These are phyloP conservation scores for Taphrina deformans DNA, from an alignment of 1,139 yeast genomes.

Conservation along the genomic window DNA sequence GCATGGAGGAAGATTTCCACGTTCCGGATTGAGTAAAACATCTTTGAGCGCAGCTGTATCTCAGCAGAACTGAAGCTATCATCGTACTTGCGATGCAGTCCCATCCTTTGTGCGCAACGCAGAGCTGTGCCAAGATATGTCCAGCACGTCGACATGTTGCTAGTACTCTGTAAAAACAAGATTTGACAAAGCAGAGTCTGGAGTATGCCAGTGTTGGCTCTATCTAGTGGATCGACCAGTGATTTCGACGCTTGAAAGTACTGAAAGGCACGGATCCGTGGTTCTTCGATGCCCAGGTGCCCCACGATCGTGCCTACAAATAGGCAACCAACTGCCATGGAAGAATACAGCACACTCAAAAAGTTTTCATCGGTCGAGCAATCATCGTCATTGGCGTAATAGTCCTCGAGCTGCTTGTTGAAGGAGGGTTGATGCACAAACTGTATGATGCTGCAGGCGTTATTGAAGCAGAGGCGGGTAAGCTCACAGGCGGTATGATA, in stretches of 20 bases:
- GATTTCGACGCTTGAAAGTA: slow-evolving; percentile 81
- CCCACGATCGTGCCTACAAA: slow-evolving; percentile 47
- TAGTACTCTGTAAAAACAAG: slow-evolving; percentile 83
- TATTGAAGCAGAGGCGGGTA: slow-evolving; percentile 77
- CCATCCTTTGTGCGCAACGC: slow-evolving; percentile 82
- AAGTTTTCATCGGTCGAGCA: slow-evolving; percentile 74
- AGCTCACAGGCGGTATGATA: slow-evolving; percentile 69
- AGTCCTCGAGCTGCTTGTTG: slow-evolving; percentile 56
- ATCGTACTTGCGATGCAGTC: slow-evolving; percentile 74
- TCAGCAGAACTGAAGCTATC: slow-evolving; percentile 76
- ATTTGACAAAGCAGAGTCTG: slow-evolving; percentile 70
- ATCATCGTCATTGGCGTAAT: slow-evolving; percentile 66
- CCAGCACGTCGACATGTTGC: slow-evolving; percentile 84
- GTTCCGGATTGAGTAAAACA: slow-evolving; percentile 85
- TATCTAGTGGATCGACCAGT: slow-evolving; percentile 62
- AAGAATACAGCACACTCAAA: slow-evolving; percentile 73
- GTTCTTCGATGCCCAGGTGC: slow-evolving; percentile 49
- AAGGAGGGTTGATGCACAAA: slow-evolving; percentile 85
- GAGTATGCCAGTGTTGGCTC: slow-evolving; percentile 61
- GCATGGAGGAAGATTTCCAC: slow-evolving; percentile 91
- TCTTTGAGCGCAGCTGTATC: slow-evolving; percentile 76
- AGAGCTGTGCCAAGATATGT: slow-evolving; percentile 90
- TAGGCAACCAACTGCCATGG: slow-evolving; percentile 71
- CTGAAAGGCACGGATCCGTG: slow-evolving; percentile 64
- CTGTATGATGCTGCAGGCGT: slow-evolving; percentile 79